Base-by-base conservation (phyloP, 306 rosid species). In the Abrus precatorius region DNA sequence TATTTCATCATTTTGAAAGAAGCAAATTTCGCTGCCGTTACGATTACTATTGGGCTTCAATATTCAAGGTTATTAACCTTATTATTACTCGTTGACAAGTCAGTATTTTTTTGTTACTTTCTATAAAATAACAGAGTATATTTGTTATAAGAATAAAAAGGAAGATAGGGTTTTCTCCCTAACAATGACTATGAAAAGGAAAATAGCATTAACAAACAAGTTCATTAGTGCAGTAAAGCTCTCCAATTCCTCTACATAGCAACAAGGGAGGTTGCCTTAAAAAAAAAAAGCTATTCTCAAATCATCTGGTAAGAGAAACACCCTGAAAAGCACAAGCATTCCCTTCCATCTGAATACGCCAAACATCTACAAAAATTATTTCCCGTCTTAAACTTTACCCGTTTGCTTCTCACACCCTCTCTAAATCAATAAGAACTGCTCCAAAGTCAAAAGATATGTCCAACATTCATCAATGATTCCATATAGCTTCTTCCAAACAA, bases 31-130 rank as follows among this genome's bases (percentile, higher is more conserved):
- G 94, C 54, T 93, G 98, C 54, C 97, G 92, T 33, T 91, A 90
- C 85, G 99, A 93, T 75, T 95, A 95, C 86, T 95, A 93, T 68
- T 95, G 99, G 99, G 93, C 98, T 52, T 95, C 99, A 1, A 82
- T 95, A 60, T 95, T 93, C 86, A 83, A 93, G 99, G 99, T 94
- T 76, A 67, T 20, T 20, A 20, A 20, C 20, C 20, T 20, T 20
- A 20, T 29, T 27, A 12, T 55, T 36, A 73, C 38, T 65, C 63
- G 30, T 32, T 78, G 43, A 43, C 59, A 36, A 44, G 69, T 33
- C 55, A 75, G 74, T 70, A 8, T 71, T 70, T 75, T 74, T 60
- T 78, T 41, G 61, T 68, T 10, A 43, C 49, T 48, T 59, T 80
- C 20, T 30, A 3, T 63, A 7, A 72, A 71, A 63, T 11, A 49